Evolutionary conservation across 176 grass and related monocot genomes (phyloP), one percentile per base, ranked within the genome.

Genomic region (Hyparrhenia diplandra): DNA sequence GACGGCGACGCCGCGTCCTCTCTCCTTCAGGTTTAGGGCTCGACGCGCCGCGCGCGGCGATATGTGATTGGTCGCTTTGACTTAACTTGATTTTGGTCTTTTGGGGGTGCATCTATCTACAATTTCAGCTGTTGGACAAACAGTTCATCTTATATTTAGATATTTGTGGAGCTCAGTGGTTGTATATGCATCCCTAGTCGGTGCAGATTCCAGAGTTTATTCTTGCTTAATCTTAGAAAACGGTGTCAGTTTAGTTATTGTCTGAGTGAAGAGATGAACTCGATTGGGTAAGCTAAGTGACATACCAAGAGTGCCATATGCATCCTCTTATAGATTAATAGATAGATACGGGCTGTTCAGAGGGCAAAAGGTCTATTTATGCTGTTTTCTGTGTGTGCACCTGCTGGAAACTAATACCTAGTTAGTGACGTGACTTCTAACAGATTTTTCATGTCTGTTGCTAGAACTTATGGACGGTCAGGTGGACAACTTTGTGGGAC

Each of bases 391-490:
- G 41, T 28, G 8, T 29, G 30, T 28, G 5, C 9, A 27, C 75
- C n/a, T 34, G 13, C 64, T 73, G 25, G 39, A 25, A 41, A 13
- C 6, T 8, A 5, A 23, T 57, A 10, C 17, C 0, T n/a, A n/a
- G 20, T 57, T 57, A 23, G 21, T 23, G 21, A n/a, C n/a, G 63
- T 49, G 13, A 32, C 21, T 71, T 41, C 18, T 40, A 55, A 75
- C 25, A 10, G 14, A 35, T 43, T 18, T 59, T 55, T 35, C 55
- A 41, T 30, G 1, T 71, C 13, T 42, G 32, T 90, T 27, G 65
- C 43, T n/a, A 89, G 87, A 60, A 70, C 83, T 17, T 80, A 98
- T 98, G 95, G 92, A 94, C 43, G 75, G 23, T 1, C 78, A 18
- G 10, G 81, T 57, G 18, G 90, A 93, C 9, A 90, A 82, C 83